Percentiles rank a stretch among this genome's conserved stretches.
Evolutionary conservation across 768 basidiomycete genomes (phyloP).

Genomic region (Mrakia frigida): DNA sequence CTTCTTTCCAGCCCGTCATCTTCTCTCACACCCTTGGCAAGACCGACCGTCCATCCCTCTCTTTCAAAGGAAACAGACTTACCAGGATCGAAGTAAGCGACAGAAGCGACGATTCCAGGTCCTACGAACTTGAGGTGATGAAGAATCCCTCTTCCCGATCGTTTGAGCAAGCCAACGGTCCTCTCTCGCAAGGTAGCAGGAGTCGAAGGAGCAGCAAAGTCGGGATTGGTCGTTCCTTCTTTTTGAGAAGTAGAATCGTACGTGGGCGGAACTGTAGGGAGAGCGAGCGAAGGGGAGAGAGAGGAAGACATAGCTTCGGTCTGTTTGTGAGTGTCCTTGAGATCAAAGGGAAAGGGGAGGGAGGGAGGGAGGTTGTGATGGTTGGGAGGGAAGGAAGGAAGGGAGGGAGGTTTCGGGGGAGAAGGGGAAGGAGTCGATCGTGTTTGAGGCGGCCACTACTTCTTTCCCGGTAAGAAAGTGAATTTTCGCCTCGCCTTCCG

Average conservation of each 20-base stretch:
- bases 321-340: slow-evolving; percentile 34
- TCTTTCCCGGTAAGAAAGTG: too few species aligned
- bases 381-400: too few species aligned
- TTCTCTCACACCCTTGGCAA: not conserved
- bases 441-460: too few species aligned
- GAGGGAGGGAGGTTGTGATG: too few species aligned
- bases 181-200: not conserved
- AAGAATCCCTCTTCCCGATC: not conserved
- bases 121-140: slow-evolving; percentile 49
- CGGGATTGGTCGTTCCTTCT: not conserved
- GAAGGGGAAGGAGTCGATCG: too few species aligned
- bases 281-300: not conserved
- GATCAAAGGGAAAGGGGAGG: slow-evolving; percentile 33
- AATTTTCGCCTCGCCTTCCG: too few species aligned
- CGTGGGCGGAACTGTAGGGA: not conserved
- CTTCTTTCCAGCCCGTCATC: not conserved
- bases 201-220: too few species aligned
- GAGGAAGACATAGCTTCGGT: not conserved
- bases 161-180: not conserved
- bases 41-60: not conserved
- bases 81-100: slow-evolving; percentile 59
- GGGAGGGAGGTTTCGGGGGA: too few species aligned
- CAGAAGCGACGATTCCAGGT: slow-evolving; percentile 77
- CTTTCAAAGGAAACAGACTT: not conserved
- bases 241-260: not conserved